Conservation (phyloP, 1,284 basidiomycete genomes). For the Sphagnurus paluster region DNA sequence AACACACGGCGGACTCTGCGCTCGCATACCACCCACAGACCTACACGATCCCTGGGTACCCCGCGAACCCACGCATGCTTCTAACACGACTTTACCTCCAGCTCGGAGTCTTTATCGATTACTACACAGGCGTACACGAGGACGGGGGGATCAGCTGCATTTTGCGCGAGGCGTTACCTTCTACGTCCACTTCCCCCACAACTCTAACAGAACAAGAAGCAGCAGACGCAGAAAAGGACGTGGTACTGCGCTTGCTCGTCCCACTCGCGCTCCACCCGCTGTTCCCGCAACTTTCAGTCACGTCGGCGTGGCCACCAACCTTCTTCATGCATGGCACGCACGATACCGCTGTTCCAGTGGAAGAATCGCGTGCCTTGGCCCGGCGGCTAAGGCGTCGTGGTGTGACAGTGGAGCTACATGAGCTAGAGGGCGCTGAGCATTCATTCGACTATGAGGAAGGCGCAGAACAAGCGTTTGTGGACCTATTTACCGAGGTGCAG, state of each 20-base stretch:
- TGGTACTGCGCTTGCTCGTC: slow-evolving; percentile 28
- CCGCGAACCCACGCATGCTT: slow-evolving; percentile 63
- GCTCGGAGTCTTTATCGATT: slow-evolving; percentile 57
- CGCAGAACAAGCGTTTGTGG: slow-evolving; percentile 39
- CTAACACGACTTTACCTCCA: slow-evolving; percentile 59
- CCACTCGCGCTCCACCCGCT: slow-evolving; percentile 38
- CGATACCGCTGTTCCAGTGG: slow-evolving; percentile 52
- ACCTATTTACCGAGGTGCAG: slow-evolving; percentile 30
- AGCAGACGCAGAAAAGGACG: background rate
- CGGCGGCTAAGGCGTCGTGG: slow-evolving; percentile 36
- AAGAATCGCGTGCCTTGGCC: slow-evolving; percentile 48
- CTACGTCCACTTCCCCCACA: too few relatives aligned
- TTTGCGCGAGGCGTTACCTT: slow-evolving; percentile 36
- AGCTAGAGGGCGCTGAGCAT: slow-evolving; percentile 53
- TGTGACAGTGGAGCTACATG: slow-evolving; percentile 37
- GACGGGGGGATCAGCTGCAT: slow-evolving; percentile 47
- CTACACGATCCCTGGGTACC: slow-evolving; percentile 50
- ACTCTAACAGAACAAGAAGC: slow-evolving; percentile 6
- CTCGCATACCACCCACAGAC: slow-evolving; percentile 48
- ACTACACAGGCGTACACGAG: slow-evolving; percentile 55
- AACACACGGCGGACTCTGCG: slow-evolving; percentile 42
- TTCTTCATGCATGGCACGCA: slow-evolving; percentile 54
- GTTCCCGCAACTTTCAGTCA: slow-evolving; percentile 54
- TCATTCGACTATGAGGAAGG: slow-evolving; percentile 52
- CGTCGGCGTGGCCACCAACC: slow-evolving; percentile 50